Evolutionary conservation across 2,329 filamentous ascomycete species (phyloP).

Genomic region (Calonectria ilicicola): DNA sequence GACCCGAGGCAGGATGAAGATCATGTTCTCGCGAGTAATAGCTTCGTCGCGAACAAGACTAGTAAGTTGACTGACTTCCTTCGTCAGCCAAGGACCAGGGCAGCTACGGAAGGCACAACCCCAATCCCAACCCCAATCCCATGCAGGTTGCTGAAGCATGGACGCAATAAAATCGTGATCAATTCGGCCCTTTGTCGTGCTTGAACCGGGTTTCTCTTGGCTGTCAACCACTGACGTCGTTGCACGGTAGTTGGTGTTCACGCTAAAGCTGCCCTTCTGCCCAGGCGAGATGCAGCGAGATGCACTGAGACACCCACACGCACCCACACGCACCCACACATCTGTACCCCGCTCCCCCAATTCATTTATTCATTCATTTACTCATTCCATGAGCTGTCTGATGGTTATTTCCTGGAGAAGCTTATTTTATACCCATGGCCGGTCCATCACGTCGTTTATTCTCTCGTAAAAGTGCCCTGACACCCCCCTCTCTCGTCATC

Average conservation of each 20-base stretch:
- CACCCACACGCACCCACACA: too few relatives aligned
- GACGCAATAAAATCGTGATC: not conserved
- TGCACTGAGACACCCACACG: not conserved
- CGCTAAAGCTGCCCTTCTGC: slow-evolving; percentile 16
- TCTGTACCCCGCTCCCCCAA: not conserved
- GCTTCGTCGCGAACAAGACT: not conserved
- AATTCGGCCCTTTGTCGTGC: slow-evolving; percentile 21
- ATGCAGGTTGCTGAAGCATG: not conserved
- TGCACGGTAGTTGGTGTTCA: not conserved
- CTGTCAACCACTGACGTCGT: slow-evolving; percentile 5
- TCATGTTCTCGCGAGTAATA: not conserved
- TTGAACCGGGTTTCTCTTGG: not conserved
- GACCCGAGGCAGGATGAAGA: not conserved
- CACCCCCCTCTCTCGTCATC: slow-evolving; percentile 21
- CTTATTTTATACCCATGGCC: not conserved
- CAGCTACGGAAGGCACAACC: not conserved
- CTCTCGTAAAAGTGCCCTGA: not conserved
- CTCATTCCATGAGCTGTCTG: not conserved
- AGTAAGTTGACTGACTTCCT: not conserved
- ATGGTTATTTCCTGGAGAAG: not conserved
- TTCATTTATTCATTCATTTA: too few relatives aligned
- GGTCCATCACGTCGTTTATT: not conserved
- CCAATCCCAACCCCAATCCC: not conserved
- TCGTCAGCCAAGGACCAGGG: slow-evolving; percentile 13
- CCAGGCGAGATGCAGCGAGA: not conserved